Conservation (phyloP, 768 basidiomycete species). For the Epithele typhae region DNA sequence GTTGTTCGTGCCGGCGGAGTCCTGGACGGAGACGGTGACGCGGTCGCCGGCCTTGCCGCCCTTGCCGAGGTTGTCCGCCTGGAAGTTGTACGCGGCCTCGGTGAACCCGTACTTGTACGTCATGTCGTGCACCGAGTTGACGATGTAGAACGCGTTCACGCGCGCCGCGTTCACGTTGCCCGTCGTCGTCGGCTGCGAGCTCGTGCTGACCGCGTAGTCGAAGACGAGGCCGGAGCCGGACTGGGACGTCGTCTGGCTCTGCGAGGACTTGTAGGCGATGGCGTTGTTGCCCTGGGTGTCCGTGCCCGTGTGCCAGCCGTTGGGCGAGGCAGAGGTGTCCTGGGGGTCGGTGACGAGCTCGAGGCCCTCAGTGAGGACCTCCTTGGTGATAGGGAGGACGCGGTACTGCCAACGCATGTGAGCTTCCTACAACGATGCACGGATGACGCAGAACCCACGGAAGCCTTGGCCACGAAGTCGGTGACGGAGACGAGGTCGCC, state of each 20-base stretch:
- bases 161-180: slow-evolving; percentile 51
- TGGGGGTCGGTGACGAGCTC: slow-evolving; percentile 47
- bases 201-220: slow-evolving; percentile 32
- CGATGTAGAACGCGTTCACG: slow-evolving; percentile 55
- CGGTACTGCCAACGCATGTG: slow-evolving; percentile 29
- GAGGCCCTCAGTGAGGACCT: slow-evolving; percentile 46
- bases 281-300: slow-evolving; percentile 36
- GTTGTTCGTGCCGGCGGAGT: slow-evolving; percentile 39
- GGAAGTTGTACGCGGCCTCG: slow-evolving; percentile 57
- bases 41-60: slow-evolving; percentile 48
- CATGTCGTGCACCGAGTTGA: slow-evolving; percentile 56
- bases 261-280: slow-evolving; percentile 27
- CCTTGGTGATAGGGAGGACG: slow-evolving; percentile 48
- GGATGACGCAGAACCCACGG: slow-evolving; percentile 26
- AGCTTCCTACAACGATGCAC: background rate
- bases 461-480: slow-evolving; percentile 46
- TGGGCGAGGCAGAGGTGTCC: slow-evolving; percentile 48
- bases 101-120: slow-evolving; percentile 55
- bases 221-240: slow-evolving; percentile 37
- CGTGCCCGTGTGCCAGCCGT: slow-evolving; percentile 47
- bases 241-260: slow-evolving; percentile 30
- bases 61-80: slow-evolving; percentile 47
- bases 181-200: slow-evolving; percentile 34
- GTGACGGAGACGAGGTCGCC: slow-evolving; percentile 46
- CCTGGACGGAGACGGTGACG: slow-evolving; percentile 49